Conservation (phyloP, 345 rosid species). For the Brassica incana region DNA sequence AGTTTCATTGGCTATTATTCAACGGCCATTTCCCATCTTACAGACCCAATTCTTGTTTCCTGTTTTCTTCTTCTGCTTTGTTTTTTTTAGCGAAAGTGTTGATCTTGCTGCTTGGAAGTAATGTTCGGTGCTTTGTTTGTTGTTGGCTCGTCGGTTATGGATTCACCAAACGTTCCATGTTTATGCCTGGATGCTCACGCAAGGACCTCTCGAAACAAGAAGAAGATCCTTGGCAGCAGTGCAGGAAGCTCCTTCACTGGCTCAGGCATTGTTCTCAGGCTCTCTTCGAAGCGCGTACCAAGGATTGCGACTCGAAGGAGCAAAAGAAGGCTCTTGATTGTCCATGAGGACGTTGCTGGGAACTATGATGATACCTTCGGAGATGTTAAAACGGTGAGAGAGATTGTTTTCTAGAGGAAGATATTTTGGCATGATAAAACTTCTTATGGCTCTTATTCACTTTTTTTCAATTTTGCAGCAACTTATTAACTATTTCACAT, state of each 20-base stretch:
- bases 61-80: constrained; percentile 10
- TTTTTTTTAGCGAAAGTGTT: constrained; percentile 18
- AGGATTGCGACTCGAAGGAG: constrained; percentile 35
- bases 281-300: constrained; percentile 46
- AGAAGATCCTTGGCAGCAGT: constrained; percentile 41
- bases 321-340: constrained; percentile 50
- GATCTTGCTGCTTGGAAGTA: constrained; percentile 18
- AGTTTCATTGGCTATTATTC: constrained; percentile 38
- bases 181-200: constrained; percentile 57
- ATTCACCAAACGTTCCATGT: constrained; percentile 59
- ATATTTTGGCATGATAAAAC: no score
- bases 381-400: constrained; percentile 68
- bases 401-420: no score
- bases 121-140: constrained; percentile 70
- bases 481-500: no score
- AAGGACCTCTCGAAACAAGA: constrained; percentile 43
- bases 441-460: no score
- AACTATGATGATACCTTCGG: constrained; percentile 81
- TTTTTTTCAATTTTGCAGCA: no score
- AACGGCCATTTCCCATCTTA: constrained; percentile 40
- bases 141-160: constrained; percentile 67
- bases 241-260: constrained; percentile 53
- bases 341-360: constrained; percentile 67
- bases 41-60: constrained; percentile 18
- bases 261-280: constrained; percentile 58